phyloP scores from a whole-genome alignment of 2,329 filamentous ascomycete species.

The Ophiostoma ips region DNA sequence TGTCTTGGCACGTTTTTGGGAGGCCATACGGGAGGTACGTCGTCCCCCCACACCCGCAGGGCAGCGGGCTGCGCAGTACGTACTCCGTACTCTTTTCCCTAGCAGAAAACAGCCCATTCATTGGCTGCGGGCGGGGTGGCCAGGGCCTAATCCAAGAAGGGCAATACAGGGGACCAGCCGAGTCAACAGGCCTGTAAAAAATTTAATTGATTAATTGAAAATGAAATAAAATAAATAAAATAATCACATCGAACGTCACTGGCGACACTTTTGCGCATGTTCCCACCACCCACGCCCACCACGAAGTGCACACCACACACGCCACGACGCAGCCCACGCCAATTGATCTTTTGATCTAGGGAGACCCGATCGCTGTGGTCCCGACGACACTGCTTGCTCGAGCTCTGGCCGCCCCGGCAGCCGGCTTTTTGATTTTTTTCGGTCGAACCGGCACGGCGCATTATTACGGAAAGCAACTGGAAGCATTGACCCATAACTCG shows the following conservation, averaged over 20 bases:
- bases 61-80: neutral
- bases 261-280: neutral
- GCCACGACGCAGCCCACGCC: neutral
- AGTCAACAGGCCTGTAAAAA: too few species aligned
- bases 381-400: neutral
- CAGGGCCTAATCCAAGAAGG: neutral
- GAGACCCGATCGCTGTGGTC: neutral
- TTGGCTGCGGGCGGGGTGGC: neutral
- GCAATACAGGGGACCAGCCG: neutral
- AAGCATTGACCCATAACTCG: too few species aligned
- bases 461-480: too few species aligned
- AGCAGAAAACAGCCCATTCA: too few species aligned
- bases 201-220: neutral
- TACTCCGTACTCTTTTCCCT: too few species aligned
- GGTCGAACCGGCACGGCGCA: too few species aligned
- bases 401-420: neutral
- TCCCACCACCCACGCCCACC: neutral
- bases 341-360: too few species aligned
- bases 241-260: neutral
- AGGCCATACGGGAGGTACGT: neutral
- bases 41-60: neutral
- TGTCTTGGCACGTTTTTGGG: neutral
- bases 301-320: neutral
- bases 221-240: neutral
- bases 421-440: neutral